phyloP scores from a whole-genome alignment of 2,329 filamentous ascomycete species.

The Colletotrichum chlorophyti region DNA sequence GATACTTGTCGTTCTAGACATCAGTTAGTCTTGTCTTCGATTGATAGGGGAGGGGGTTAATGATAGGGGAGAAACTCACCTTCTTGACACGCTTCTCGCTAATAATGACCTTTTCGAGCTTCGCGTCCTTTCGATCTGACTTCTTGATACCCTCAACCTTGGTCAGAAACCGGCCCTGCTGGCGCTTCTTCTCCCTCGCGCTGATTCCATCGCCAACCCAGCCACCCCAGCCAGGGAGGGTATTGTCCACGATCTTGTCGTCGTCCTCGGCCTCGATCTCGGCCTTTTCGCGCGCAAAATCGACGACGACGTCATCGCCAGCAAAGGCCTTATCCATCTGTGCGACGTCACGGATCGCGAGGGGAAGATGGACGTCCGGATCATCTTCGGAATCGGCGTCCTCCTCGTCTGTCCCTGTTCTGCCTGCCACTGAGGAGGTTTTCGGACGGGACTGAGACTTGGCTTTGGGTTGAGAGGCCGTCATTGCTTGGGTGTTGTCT shows the following conservation, averaged over 20 bases:
- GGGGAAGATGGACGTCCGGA: slow-evolving; percentile 56
- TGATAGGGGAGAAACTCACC: slow-evolving; percentile 52
- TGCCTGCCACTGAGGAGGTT: slow-evolving; percentile 12
- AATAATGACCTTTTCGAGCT: slow-evolving; percentile 85
- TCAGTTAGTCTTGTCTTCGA: neutral
- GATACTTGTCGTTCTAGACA: slow-evolving; percentile 79
- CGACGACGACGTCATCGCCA: slow-evolving; percentile 80
- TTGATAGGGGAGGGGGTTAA: neutral
- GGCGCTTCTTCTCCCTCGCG: slow-evolving; percentile 70
- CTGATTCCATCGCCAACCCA: slow-evolving; percentile 88
- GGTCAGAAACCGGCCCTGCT: slow-evolving; percentile 67
- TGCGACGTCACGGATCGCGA: slow-evolving; percentile 66
- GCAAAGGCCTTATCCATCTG: slow-evolving; percentile 87
- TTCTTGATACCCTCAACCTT: slow-evolving; percentile 77
- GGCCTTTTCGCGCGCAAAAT: slow-evolving; percentile 83
- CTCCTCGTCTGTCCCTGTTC: slow-evolving; percentile 32
- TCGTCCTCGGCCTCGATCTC: slow-evolving; percentile 76
- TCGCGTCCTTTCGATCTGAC: slow-evolving; percentile 80
- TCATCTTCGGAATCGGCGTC: slow-evolving; percentile 46
- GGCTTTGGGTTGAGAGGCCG: slow-evolving; percentile 32
- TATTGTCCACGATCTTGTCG: slow-evolving; percentile 81
- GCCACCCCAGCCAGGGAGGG: slow-evolving; percentile 92
- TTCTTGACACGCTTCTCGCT: slow-evolving; percentile 92
- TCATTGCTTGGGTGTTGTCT: slow-evolving; percentile 43
- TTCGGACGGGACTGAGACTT: slow-evolving; percentile 38